phyloP scores from a whole-genome alignment of 805 yeast genomes.

The Ogataea allantospora region DNA sequence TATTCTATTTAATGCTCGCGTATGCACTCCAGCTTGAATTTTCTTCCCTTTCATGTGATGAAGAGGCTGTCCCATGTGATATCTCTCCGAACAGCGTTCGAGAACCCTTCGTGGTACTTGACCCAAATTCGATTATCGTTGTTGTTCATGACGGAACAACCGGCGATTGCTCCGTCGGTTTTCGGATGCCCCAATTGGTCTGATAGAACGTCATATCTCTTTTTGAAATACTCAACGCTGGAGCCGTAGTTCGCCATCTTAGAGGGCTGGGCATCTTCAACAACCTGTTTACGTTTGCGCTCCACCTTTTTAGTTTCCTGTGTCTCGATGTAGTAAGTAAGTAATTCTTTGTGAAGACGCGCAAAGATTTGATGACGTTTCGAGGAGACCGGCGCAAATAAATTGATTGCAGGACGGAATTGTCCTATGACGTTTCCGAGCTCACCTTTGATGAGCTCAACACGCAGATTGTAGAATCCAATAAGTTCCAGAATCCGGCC shows the following conservation, averaged over 20 bases:
- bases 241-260: conserved; percentile 18
- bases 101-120: conserved; percentile 88
- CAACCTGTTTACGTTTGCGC: conserved; percentile 7
- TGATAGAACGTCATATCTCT: conserved; percentile 35
- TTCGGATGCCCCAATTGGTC: conserved; percentile 15
- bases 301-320: conserved; percentile 9
- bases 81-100: conserved; percentile 85
- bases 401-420: conserved; percentile 18
- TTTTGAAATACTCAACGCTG: conserved; percentile 41
- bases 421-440: conserved; percentile 3
- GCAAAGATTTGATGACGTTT: conserved; percentile 13
- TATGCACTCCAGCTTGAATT: no score
- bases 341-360: conserved; percentile 18
- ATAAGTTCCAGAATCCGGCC: conserved; percentile 15
- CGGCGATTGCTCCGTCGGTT: conserved; percentile 14
- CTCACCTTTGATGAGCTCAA: conserved; percentile 17
- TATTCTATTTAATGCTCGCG: no score
- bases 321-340: conserved; percentile 11
- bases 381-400: conserved; percentile 6
- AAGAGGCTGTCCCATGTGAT: conserved; percentile 75
- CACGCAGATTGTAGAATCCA: conserved; percentile 11
- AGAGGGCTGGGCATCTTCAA: conserved; percentile 13
- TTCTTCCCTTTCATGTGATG: neutral
- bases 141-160: conserved; percentile 17
- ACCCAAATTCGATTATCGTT: conserved; percentile 64